Percentiles rank a stretch among this genome's conserved stretches.
phyloP scores from a whole-genome alignment of 2,329 filamentous ascomycete species.

The Gaeumannomyces sp. region DNA sequence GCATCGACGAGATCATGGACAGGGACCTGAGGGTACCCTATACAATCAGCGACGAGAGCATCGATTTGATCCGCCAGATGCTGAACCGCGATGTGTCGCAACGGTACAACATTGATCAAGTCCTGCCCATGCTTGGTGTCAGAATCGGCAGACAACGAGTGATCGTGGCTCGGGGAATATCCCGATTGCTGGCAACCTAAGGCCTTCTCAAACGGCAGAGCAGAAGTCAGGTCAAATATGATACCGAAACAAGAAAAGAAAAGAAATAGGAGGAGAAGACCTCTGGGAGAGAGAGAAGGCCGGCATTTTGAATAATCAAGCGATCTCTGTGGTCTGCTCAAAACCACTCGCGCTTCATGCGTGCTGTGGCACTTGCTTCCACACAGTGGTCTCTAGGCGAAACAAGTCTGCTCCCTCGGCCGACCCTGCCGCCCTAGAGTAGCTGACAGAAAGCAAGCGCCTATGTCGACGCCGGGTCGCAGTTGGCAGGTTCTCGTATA shows the following conservation, averaged over 20 bases:
- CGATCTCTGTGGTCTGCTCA: not conserved
- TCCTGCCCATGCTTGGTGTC: conserved; percentile 83
- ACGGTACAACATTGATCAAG: conserved; percentile 79
- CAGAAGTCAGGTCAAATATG: not conserved
- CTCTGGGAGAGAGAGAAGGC: too few relatives aligned
- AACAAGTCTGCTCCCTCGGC: too few relatives aligned
- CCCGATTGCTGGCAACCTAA: not conserved
- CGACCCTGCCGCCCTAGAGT: too few relatives aligned
- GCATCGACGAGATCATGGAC: conserved; percentile 98
- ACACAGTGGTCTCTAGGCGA: too few relatives aligned
- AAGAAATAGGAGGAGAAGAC: too few relatives aligned
- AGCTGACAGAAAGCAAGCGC: too few relatives aligned
- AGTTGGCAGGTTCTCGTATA: too few relatives aligned
- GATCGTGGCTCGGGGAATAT: too few relatives aligned
- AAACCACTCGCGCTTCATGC: too few relatives aligned
- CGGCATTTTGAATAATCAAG: not conserved
- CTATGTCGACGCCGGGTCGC: too few relatives aligned
- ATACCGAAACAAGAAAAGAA: not conserved
- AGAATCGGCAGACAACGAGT: conserved; percentile 3
- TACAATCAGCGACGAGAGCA: conserved; percentile 82
- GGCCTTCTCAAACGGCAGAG: not conserved
- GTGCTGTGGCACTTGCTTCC: too few relatives aligned
- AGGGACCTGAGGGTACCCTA: conserved; percentile 89
- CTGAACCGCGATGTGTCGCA: conserved; percentile 81
- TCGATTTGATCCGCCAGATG: conserved; percentile 87